Evolutionary conservation across 805 yeast species (phyloP), one percentile per base, ranked within the genome.

Genomic region (Nadsonia fulvescens): DNA sequence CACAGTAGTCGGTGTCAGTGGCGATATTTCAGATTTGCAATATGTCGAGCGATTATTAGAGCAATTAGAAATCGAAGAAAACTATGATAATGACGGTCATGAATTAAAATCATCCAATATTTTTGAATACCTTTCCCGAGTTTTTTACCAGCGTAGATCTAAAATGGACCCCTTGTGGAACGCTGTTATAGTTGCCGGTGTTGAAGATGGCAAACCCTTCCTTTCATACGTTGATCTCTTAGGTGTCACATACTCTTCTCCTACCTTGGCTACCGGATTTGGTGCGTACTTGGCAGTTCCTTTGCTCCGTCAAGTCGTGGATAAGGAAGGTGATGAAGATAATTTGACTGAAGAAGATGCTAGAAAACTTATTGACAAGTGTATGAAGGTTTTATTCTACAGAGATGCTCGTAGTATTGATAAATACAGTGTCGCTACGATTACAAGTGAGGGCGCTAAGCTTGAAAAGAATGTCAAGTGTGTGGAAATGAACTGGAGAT

Each of bases 121-220:
- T 22, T 91, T 79, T 50, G 86, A 78, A 46, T 89, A 82, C 49
- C 58, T 89, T 38, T 70, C 86, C 24, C 68, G 75, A 32, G 73
- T 86, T 22, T 60, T 86, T 61, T 89, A 89, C 54, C 58, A 65
- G 37, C 72, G 96, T 53, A 68, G 99, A 53, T 64, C 76, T 28
- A 82, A 89, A 52, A 73, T 89, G 86, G 70, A 89, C 48, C 99
- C 99, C 13, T 61, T 82, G 37, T 89, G 96, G 96, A 89, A 89
- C 52, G 75, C 96, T 1, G 55, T 77, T 19, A 60, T 89, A 30
- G 95, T 89, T 27, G 94, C 82, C 8, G 99, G 99, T 6, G 61
- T 75, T 39, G 75, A 76, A 46, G 70, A 70, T 20, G 61, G 56
- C 24, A 61, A 66, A 38, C 81, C 89, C 18, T 77, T 76, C 41